Percentiles rank a stretch among this genome's conserved stretches.
Evolutionary conservation across 768 basidiomycete species (phyloP).

Genomic region (Collybia mongolica): DNA sequence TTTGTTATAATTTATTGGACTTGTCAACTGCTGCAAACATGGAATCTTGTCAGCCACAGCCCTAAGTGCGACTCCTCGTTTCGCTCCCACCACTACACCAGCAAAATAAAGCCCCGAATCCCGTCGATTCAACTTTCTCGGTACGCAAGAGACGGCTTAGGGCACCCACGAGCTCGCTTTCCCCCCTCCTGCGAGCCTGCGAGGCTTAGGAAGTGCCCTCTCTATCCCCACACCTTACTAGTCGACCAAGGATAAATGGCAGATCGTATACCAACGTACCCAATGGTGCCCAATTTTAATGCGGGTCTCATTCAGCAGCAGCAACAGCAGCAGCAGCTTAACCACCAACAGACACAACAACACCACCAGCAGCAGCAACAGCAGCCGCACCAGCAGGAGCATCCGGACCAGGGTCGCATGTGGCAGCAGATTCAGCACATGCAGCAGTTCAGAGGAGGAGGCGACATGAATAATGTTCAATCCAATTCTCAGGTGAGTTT

Average conservation of each 20-base stretch:
- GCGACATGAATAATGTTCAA: constrained; percentile 38
- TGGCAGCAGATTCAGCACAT: constrained; percentile 59
- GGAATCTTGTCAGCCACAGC: constrained; percentile 43
- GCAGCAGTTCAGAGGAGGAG: constrained; percentile 42
- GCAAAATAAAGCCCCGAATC: constrained; percentile 24
- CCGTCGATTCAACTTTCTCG: constrained; percentile 23
- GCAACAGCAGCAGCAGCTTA: constrained; percentile 34
- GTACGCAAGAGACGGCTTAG: constrained; percentile 11
- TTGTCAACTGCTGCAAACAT: constrained; percentile 46
- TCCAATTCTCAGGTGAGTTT: constrained; percentile 48
- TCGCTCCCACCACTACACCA: constrained; percentile 59
- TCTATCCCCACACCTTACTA: constrained; percentile 23
- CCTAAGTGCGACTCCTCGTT: constrained; percentile 45
- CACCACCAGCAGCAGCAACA: constrained; percentile 43
- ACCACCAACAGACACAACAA: constrained; percentile 32
- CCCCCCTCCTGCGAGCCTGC: constrained; percentile 20
- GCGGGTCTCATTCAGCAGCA: constrained; percentile 43
- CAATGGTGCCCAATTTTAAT: constrained; percentile 53
- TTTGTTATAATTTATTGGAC: background rate
- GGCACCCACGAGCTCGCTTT: constrained; percentile 12
- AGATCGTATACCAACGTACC: constrained; percentile 56
- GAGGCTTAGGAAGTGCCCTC: constrained; percentile 25
- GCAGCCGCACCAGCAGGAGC: constrained; percentile 36
- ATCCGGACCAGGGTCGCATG: constrained; percentile 49
- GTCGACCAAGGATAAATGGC: constrained; percentile 49